phyloP scores from a whole-genome alignment of 768 basidiomycete genomes.

The Collybiopsis luxurians region DNA sequence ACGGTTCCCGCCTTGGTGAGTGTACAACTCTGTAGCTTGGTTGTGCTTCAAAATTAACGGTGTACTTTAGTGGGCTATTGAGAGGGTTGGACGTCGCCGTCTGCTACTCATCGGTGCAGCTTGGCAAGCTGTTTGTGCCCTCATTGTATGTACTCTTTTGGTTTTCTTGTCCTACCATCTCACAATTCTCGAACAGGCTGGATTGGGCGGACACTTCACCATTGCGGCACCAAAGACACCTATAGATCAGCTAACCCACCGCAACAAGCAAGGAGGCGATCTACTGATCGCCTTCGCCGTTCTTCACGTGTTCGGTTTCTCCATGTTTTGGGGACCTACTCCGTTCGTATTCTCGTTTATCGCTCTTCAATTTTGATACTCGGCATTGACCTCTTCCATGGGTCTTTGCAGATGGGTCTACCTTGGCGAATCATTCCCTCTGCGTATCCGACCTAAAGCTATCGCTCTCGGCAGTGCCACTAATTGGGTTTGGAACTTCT shows the following conservation, averaged over 20 bases:
- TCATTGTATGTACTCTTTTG: constrained; percentile 44
- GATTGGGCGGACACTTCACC: constrained; percentile 67
- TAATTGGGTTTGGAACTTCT: constrained; percentile 76
- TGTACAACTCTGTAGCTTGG: neutral
- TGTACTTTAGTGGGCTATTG: constrained; percentile 51
- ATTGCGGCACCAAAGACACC: constrained; percentile 54
- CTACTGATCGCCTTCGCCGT: constrained; percentile 73
- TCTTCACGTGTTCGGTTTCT: constrained; percentile 71
- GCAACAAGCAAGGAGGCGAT: constrained; percentile 60
- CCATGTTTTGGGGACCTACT: constrained; percentile 75
- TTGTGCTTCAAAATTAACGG: neutral
- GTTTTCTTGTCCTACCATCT: neutral
- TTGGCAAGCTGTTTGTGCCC: constrained; percentile 55
- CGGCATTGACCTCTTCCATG: no score
- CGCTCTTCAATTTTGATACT: neutral
- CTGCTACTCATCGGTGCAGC: constrained; percentile 66
- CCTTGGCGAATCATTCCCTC: constrained; percentile 78
- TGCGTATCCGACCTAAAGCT: constrained; percentile 73
- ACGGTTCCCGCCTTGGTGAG: constrained; percentile 65
- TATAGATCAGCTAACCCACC: constrained; percentile 42
- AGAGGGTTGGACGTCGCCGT: constrained; percentile 69
- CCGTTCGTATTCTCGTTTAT: constrained; percentile 33
- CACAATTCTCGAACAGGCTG: constrained; percentile 40
- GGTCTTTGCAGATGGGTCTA: constrained; percentile 54
- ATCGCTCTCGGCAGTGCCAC: constrained; percentile 73